Evolutionary conservation across 2,329 filamentous ascomycete genomes (phyloP).

Genomic region (Colletotrichum eleusines): DNA sequence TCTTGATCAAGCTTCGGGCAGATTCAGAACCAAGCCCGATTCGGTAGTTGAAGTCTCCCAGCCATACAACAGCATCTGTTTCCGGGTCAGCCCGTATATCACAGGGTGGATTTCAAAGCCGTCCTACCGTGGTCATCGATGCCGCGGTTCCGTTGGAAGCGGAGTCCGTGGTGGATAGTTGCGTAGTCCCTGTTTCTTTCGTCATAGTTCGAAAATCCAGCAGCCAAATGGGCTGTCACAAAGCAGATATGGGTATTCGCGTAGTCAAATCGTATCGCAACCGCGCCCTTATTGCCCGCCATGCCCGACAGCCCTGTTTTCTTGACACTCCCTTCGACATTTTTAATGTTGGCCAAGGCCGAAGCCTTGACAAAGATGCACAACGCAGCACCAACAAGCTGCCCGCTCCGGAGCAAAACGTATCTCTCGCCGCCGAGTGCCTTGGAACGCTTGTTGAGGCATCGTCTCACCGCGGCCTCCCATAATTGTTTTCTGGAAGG

Average conservation of each 20-base stretch:
- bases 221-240: conserved; percentile 95
- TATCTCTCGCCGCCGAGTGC: conserved; percentile 80
- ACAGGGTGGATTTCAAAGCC: not conserved
- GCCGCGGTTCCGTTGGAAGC: conserved; percentile 89
- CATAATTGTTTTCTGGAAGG: conserved; percentile 86
- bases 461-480: conserved; percentile 84
- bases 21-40: conserved; percentile 86
- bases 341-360: conserved; percentile 85
- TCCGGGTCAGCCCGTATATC: conserved; percentile 9
- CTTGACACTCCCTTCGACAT: conserved; percentile 95
- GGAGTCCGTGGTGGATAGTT: conserved; percentile 86
- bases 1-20: conserved; percentile 79
- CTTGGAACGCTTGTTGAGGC: conserved; percentile 79
- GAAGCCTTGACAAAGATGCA: conserved; percentile 91
- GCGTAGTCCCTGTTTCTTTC: conserved; percentile 94
- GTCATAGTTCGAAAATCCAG: conserved; percentile 96
- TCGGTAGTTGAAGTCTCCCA: conserved; percentile 98
- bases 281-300: conserved; percentile 97
- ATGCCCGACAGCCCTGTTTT: conserved; percentile 96
- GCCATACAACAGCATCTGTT: conserved; percentile 84
- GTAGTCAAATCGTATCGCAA: conserved; percentile 95
- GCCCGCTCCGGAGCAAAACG: conserved; percentile 89
- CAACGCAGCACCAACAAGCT: conserved; percentile 92
- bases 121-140: conserved; percentile 87
- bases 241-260: conserved; percentile 94